Evolutionary conservation across 495 filamentous ascomycete species (phyloP).

Genomic region (Xylaria castorea): DNA sequence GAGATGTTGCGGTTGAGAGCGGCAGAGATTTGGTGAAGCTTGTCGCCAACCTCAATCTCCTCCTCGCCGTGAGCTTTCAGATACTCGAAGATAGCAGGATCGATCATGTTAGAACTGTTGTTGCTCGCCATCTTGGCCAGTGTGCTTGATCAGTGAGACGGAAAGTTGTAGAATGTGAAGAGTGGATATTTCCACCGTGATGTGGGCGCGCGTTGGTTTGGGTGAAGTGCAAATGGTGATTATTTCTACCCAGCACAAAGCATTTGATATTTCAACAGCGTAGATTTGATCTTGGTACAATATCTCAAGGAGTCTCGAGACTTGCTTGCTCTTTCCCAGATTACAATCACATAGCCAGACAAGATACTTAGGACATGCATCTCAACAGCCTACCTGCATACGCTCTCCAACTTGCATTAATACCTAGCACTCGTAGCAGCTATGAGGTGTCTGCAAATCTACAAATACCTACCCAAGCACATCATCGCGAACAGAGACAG

Average conservation of each 20-base stretch:
- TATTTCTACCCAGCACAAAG: not conserved
- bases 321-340: not conserved
- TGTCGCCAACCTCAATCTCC: conserved; percentile 80
- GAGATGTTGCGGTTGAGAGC: conserved; percentile 70
- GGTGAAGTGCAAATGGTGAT: not conserved
- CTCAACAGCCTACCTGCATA: not conserved
- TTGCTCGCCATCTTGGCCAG: conserved; percentile 39
- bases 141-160: not conserved
- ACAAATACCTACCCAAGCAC: too few relatives aligned
- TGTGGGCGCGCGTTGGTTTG: not conserved
- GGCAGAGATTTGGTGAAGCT: conserved; percentile 80
- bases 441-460: too few relatives aligned
- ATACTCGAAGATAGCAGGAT: conserved; percentile 83
- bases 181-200: conserved; percentile 11
- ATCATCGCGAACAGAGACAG: too few relatives aligned
- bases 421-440: too few relatives aligned
- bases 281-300: not conserved
- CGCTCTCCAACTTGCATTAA: too few relatives aligned
- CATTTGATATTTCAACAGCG: not conserved
- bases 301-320: not conserved
- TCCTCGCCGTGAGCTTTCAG: conserved; percentile 91
- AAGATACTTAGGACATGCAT: not conserved
- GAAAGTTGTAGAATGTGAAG: conserved; percentile 7
- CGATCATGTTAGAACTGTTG: conserved; percentile 59
- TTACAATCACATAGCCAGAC: not conserved